phyloP scores from a whole-genome alignment of 164 flowering plant species.

The Buxus sempervirens region DNA sequence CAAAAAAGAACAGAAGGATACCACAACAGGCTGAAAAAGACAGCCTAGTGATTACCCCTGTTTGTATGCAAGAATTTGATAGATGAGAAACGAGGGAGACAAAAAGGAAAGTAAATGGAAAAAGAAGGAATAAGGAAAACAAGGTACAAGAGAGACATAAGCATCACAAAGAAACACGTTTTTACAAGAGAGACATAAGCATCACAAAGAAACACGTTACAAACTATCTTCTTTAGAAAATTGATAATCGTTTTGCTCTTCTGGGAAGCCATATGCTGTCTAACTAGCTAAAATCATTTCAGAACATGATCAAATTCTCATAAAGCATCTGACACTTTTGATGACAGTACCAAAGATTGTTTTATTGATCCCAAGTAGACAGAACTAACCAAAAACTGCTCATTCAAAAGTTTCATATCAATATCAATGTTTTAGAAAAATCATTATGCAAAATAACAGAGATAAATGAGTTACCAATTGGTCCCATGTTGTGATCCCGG shows the following conservation, averaged over 20 bases:
- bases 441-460: background rate
- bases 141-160: too few relatives aligned
- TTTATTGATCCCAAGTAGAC: too few relatives aligned
- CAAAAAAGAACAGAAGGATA: background rate
- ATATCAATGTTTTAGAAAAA: background rate
- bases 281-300: background rate
- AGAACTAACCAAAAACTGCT: background rate
- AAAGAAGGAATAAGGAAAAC: too few relatives aligned
- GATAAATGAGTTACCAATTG: conserved; percentile 60
- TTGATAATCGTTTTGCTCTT: background rate
- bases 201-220: background rate
- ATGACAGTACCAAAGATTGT: background rate
- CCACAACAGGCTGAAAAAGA: too few relatives aligned
- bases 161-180: background rate
- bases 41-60: too few relatives aligned
- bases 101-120: too few relatives aligned
- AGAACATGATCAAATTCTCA: background rate
- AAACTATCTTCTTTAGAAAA: background rate
- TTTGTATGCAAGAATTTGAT: too few relatives aligned
- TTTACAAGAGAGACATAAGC: background rate
- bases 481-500: conserved; percentile 65
- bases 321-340: background rate
- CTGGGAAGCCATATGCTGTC: background rate
- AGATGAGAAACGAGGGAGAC: too few relatives aligned
- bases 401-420: background rate